Conservation (phyloP, 2,329 filamentous ascomycete species). For the Colletotrichum limetticola region DNA sequence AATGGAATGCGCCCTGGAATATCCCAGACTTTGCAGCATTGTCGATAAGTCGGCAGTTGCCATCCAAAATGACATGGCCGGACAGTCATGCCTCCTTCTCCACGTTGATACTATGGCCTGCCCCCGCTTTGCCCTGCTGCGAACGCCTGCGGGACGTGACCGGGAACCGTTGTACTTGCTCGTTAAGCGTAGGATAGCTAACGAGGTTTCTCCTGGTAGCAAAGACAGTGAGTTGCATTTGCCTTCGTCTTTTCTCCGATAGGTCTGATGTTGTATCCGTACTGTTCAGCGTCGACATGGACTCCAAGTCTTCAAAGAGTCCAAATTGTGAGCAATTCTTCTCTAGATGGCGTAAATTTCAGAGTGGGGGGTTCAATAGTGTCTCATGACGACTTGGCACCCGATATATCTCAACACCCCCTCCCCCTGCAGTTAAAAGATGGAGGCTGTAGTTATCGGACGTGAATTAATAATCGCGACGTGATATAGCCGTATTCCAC, state of each 20-base stretch:
- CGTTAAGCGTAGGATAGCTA: neutral
- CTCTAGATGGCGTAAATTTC: neutral
- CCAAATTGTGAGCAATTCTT: neutral
- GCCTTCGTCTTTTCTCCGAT: constrained; percentile 20
- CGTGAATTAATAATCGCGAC: constrained; percentile 3
- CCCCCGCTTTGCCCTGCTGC: constrained; percentile 6
- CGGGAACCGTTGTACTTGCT: neutral
- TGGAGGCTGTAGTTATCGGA: neutral
- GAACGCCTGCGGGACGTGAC: constrained; percentile 28
- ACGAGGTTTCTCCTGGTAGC: constrained; percentile 15
- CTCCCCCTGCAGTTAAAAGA: neutral
- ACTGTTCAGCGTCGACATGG: constrained; percentile 4
- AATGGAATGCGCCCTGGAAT: neutral
- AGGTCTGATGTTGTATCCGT: constrained; percentile 3
- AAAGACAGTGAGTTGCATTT: neutral
- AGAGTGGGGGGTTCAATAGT: neutral
- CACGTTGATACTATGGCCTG: neutral
- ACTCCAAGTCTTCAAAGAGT: neutral
- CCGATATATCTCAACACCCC: neutral
- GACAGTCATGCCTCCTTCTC: neutral
- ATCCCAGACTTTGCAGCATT: neutral
- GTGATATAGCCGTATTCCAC: neutral
- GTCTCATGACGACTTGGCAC: constrained; percentile 11
- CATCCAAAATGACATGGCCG: neutral
- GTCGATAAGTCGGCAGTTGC: constrained; percentile 27